Base-by-base conservation (phyloP, 257 asterid genomes). In the Nicotiana obtusifolia region DNA sequence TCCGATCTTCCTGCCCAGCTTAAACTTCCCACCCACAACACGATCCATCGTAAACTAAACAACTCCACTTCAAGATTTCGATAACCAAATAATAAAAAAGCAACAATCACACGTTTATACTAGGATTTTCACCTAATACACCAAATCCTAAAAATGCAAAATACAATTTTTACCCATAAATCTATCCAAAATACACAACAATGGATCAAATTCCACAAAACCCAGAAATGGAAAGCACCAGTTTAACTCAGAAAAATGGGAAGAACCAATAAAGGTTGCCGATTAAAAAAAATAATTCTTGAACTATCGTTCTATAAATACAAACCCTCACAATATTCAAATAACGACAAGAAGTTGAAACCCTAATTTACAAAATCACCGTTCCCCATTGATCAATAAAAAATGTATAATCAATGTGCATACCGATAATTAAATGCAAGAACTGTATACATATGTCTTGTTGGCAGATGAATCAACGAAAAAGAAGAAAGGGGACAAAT, bases 1-100 rank as follows among this genome's bases (percentile, higher is more conserved):
- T 83, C 98, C 98, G 87, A 95, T 95, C 88, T 93, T 95, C 89
- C 98, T 92, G 76, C 97, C 98, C 86, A 95, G 91, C 95, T 91
- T 95, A 90, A 90, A 94, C 83, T 93, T 94, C 14, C 95, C 97
- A 85, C 97, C 97, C 76, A 93, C 97, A 68, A 89, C 91, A 78
- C 88, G 93, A 88, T 91, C 97, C 97, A 94, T 92, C 78, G 80
- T 81, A 81, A 86, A 62, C 71, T 44, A 52, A 57, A 57, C 76
- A 64, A 80, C 77, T 2, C 52, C 22, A 68, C 61, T 80, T 47
- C 83, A 33, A 64, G 26, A 52, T 62, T 41, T 47, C 60, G 4
- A 64, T 2, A 80, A 57, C 59, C 47, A 62, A 80, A 64, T 61
- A 80, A 26, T 20, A 49, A 86, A 83, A 30, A 64, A 44, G 52